Conservation (phyloP, 345 rosid genomes). For the Clarkia xantiana region DNA sequence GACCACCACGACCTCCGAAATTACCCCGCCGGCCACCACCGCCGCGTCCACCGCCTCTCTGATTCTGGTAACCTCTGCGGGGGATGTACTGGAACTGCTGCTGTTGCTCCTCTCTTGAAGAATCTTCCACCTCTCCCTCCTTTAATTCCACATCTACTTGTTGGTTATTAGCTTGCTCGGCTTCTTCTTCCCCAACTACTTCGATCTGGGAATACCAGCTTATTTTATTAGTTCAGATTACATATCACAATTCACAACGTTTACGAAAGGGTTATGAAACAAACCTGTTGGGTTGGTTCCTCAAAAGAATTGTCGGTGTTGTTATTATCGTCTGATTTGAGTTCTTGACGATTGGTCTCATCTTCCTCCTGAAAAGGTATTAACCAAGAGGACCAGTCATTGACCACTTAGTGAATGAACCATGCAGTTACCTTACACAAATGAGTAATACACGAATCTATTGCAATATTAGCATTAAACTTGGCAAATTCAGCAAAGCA, state of each 20-base stretch:
- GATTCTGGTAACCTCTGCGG: slow-evolving; percentile 53
- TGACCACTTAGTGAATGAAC: slow-evolving; percentile 32
- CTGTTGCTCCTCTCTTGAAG: slow-evolving; percentile 22
- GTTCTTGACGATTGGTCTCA: slow-evolving; percentile 1
- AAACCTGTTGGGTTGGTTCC: no score
- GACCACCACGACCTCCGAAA: slow-evolving; percentile 61
- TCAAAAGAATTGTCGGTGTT: slow-evolving; percentile 14
- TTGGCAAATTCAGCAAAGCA: no score
- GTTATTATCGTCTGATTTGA: slow-evolving; percentile 21
- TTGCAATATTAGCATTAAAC: no score
- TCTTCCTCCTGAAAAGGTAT: slow-evolving; percentile 13
- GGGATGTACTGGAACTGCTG: slow-evolving; percentile 34
- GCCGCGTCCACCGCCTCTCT: slow-evolving; percentile 52
- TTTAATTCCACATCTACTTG: slow-evolving; percentile 29
- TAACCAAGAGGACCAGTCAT: not conserved
- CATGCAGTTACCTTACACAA: slow-evolving; percentile 16
- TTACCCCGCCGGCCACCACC: slow-evolving; percentile 49
- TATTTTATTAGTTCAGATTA: no score
- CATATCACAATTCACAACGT: no score
- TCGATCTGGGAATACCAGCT: no score
- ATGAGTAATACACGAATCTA: not conserved
- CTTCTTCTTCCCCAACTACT: slow-evolving; percentile 29
- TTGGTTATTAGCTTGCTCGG: slow-evolving; percentile 28
- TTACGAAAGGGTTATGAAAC: no score
- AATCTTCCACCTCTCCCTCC: slow-evolving; percentile 22